Base-by-base conservation (phyloP, 106 monocot species). In the Chionographis japonica region DNA sequence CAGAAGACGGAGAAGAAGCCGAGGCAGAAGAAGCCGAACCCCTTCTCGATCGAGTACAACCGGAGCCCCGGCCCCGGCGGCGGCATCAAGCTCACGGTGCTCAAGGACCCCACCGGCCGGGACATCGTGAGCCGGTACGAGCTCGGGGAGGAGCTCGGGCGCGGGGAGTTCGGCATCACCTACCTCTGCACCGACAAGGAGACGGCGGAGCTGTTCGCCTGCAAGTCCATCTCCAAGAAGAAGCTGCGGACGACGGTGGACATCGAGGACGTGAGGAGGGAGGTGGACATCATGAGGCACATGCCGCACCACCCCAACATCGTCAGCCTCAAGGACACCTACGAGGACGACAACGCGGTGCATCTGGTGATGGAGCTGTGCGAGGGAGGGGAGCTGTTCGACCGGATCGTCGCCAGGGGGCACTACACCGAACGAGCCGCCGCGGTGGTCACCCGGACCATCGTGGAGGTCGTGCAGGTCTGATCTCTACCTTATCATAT, bases 311-410 rank as follows among this genome's bases (percentile, higher is more conserved):
- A 89, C 54, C 77, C 85, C 3, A 89, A 89, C 40, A 85, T 89
- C 8, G 89, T 89, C 51, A 85, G 53, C 10, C 68, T 89, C 5
- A 82, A 82, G 74, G 89, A 85, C 42, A 89, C 89, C 5, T 89
- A 79, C 50, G 89, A 89, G 77, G 85, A 85, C 38, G 85, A 85
- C 38, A 72, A 43, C 15, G 87, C 87, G 3, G 91, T 91, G 54
- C 87, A 91, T 62, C 77, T 91, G 16, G 91, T 91, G 6, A 91
- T 91, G 91, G 91, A 91, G 74, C 81, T 91, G 36, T 87, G 90
- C 59, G 84, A 84, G 69, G 90, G 90, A n/a, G 90, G 90, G 17
- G 91, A 91, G 68, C 75, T 91, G 27, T 91, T 91, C 40, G 91
- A 91, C 52, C 68, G 91, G 62, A 91, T 91, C 36, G 87, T 91